Percentiles rank a stretch among this genome's conserved stretches.
phyloP scores from a whole-genome alignment of 805 yeast genomes.

The Kazachstania kunashirensis region DNA sequence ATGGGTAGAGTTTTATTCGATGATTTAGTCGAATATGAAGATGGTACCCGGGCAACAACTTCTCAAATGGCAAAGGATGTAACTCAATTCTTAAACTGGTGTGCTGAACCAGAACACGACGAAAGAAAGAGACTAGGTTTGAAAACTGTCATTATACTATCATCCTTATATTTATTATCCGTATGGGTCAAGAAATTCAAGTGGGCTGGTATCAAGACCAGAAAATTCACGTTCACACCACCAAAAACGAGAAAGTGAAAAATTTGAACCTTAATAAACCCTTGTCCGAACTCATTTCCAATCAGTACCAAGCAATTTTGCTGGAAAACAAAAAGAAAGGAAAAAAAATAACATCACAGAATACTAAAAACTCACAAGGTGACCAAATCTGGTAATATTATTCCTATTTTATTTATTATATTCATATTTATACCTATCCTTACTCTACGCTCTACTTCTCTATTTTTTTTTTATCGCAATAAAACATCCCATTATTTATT shows the following conservation, averaged over 20 bases:
- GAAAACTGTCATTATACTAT: constrained; percentile 75
- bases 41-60: constrained; percentile 97
- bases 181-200: constrained; percentile 95
- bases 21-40: constrained; percentile 95
- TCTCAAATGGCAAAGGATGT: constrained; percentile 99
- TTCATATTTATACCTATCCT: not conserved
- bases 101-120: constrained; percentile 96
- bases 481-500: too few relatives aligned
- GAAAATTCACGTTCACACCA: constrained; percentile 88
- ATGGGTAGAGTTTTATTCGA: constrained; percentile 98
- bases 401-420: not conserved
- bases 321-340: too few relatives aligned
- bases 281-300: too few relatives aligned
- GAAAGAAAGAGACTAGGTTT: constrained; percentile 95
- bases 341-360: too few relatives aligned
- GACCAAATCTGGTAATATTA: not conserved
- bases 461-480: not conserved
- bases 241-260: constrained; percentile 42
- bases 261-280: too few relatives aligned
- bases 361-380: too few relatives aligned
- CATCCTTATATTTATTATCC: constrained; percentile 70
- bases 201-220: constrained; percentile 92
- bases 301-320: too few relatives aligned
- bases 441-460: too few relatives aligned
- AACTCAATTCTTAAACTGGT: constrained; percentile 92